phyloP scores from a whole-genome alignment of 2,329 filamentous ascomycete species.

The Pseudonectria buxi region DNA sequence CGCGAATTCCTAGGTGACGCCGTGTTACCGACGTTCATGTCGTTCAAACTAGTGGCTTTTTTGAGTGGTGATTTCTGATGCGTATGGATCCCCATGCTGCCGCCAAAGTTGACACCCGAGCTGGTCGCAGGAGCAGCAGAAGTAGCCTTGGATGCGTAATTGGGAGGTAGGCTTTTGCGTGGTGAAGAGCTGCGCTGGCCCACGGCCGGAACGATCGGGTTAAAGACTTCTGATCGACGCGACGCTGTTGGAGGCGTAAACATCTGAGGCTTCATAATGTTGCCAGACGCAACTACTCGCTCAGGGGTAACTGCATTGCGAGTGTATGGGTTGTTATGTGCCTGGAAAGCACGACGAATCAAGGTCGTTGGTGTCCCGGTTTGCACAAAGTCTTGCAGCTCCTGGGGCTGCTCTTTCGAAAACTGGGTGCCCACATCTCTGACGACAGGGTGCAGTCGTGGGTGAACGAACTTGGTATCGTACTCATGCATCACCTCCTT shows the following conservation, averaged over 20 bases:
- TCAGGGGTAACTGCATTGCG: slow-evolving; percentile 45
- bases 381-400: slow-evolving; percentile 38
- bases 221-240: slow-evolving; percentile 30
- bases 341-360: slow-evolving; percentile 70
- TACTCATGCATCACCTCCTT: slow-evolving; percentile 94
- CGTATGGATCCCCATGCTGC: slow-evolving; percentile 71
- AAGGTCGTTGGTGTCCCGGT: slow-evolving; percentile 50
- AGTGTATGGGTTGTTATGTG: slow-evolving; percentile 74
- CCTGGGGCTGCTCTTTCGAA: slow-evolving; percentile 39
- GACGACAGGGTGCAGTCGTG: slow-evolving; percentile 74
- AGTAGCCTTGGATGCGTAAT: slow-evolving; percentile 24
- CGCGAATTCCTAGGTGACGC: slow-evolving; percentile 51
- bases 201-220: slow-evolving; percentile 19
- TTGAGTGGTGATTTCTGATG: slow-evolving; percentile 79
- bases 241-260: slow-evolving; percentile 35
- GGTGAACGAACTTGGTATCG: slow-evolving; percentile 91
- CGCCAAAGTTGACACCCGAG: slow-evolving; percentile 44
- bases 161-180: slow-evolving; percentile 30
- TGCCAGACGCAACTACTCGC: slow-evolving; percentile 29
- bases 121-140: slow-evolving; percentile 15
- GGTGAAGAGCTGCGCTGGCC: slow-evolving; percentile 23
- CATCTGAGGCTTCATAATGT: slow-evolving; percentile 33
- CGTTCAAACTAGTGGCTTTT: slow-evolving; percentile 61
- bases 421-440: slow-evolving; percentile 75
- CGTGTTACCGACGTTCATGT: slow-evolving; percentile 39